Evolutionary conservation across 75 land plant genomes (phyloP).

Genomic region (Cunninghamia lanceolata): DNA sequence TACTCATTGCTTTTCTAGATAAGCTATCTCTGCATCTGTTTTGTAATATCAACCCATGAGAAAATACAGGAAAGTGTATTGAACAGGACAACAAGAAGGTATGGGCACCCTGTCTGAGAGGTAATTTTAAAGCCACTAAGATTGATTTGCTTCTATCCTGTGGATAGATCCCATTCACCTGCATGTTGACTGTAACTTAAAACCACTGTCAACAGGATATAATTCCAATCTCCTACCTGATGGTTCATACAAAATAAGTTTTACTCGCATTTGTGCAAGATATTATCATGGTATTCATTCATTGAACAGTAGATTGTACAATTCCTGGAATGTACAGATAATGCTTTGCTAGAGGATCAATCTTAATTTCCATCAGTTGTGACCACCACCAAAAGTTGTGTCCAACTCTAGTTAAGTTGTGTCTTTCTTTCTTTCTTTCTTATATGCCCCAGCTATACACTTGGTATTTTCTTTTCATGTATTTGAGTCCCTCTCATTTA

Average conservation of each 20-base stretch:
- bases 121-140: not conserved
- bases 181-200: not conserved
- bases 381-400: too few species aligned
- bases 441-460: too few species aligned
- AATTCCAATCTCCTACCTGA: not conserved
- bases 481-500: too few species aligned
- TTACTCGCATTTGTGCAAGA: not conserved
- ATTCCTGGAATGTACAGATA: not conserved
- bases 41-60: not conserved
- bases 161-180: not conserved
- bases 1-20: constrained; percentile 2
- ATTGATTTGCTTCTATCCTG: not conserved
- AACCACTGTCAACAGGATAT: not conserved
- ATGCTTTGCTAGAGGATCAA: not conserved
- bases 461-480: too few species aligned
- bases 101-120: not conserved
- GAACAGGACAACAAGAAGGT: not conserved
- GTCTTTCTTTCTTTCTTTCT: too few species aligned
- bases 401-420: too few species aligned
- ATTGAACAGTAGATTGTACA: not conserved
- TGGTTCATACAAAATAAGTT: not conserved
- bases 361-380: not conserved
- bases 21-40: not conserved
- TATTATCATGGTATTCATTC: not conserved
- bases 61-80: not conserved